Evolutionary conservation across 805 yeast species (phyloP), one percentile per base, ranked within the genome.

Genomic region (Starmera amethionina): DNA sequence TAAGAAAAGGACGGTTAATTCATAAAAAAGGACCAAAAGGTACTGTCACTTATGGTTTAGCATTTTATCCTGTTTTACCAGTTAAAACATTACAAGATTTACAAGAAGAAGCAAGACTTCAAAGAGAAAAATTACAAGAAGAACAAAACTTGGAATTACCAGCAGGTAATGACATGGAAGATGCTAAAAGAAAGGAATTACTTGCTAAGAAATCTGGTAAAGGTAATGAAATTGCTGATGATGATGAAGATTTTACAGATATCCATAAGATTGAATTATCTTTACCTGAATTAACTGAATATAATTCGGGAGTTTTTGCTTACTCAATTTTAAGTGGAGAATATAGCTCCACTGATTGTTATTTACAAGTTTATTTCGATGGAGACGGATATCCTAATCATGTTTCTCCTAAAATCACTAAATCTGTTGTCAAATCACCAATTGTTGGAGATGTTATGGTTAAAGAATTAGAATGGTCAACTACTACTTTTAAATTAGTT

Each of bases 11-110:
- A 39, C 74, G 75, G 48, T 67, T 93, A 48, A 75, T 83, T 35
- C 75, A 75, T 53, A 82, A 76, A 58, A 82, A 79, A 52, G 87
- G 90, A n/a, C 77, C 93, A 29, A 83, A 82, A 65, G 98, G 98
- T 58, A 62, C 71, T 19, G 67, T 93, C 30, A 71, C 76, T 5
- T 93, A 86, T 59, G 69, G 77, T 5, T 64, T 84, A 41, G 75
- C 94, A 2, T 93, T 90, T 68, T 89, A 77, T 63, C 98, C 98
- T 29, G 63, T 81, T 11, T 59, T 82, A 40, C 86, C 89, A 8
- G 82, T 89, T n/a, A 68, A 79, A 65, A 75, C 86, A 31, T 78
- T 87, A 34, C 81, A 77, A 40, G 96, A 87, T 48, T 65, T 75
- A 8, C 63, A 63, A 30, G 56, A 60, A 45, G 56, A 45, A 47